Evolutionary conservation across 139 green algal genomes (phyloP).

Genomic region (Desmodesmus armatus): DNA sequence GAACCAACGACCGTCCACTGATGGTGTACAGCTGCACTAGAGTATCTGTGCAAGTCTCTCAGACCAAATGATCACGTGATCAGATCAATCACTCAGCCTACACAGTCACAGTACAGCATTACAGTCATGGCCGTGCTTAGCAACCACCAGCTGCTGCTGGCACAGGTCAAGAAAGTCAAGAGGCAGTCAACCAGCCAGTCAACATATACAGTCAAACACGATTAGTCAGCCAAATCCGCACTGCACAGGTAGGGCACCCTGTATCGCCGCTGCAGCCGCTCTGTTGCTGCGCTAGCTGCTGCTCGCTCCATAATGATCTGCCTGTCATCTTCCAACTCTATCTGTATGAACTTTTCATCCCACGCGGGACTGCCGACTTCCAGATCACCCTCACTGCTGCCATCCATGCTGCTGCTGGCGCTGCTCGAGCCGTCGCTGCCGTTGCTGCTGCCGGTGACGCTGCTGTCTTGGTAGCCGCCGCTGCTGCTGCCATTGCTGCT

Average conservation of each 20-base stretch:
- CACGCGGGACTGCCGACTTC: not conserved
- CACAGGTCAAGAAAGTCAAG: no score
- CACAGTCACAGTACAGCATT: no score
- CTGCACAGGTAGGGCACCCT: conserved; percentile 41
- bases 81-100: no score
- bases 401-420: not conserved
- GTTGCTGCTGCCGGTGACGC: not conserved
- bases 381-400: conserved; percentile 16
- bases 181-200: not conserved
- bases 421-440: not conserved
- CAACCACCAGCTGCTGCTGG: no score
- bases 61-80: no score
- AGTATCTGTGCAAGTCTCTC: no score
- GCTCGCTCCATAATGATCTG: conserved; percentile 68
- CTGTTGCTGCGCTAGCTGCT: conserved; percentile 27
- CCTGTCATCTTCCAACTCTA: conserved; percentile 76
- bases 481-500: not conserved
- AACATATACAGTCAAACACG: not conserved
- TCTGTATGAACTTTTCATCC: conserved; percentile 51
- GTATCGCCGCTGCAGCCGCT: conserved; percentile 39
- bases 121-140: no score
- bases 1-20: no score
- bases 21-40: no score
- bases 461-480: not conserved
- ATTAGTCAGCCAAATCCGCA: conserved; percentile 29